Base-by-base conservation (phyloP, 129 eudicot species). In the Arctium lappa region DNA sequence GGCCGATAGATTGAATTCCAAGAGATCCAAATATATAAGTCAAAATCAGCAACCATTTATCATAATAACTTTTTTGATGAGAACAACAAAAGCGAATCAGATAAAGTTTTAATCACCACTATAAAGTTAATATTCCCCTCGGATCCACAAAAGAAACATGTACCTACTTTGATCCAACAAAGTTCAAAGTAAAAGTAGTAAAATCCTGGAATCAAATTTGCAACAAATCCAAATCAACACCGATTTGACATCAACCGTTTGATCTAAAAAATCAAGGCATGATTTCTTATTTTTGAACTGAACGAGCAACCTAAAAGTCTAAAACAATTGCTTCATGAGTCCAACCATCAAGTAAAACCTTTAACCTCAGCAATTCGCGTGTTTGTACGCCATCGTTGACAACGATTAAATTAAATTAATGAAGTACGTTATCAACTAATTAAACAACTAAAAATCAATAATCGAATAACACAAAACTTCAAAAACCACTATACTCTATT, bases 81-180 rank as follows among this genome's bases (percentile, higher is more conserved):
- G 69, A 69, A 34, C 71, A 80, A 71, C 83, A 48, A 80, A 80
- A 71, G 72, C 16, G 62, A 60, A 81, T 81, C 65, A 5, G 3
- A 81, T 62, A 73, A 81, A 81, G 79, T 53, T 36, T 13, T 2
- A 73, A 60, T 33, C 75, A 40, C 32, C n/a, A 84, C 40, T 29
- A 73, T 73, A 84, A 62, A 84, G 80, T 9, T 68, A n/a, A 71
- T 38, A 84, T 73, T 78, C 83, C 44, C 78, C 31, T 16, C 4
- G 46, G 68, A 69, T 70, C 34, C 44, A 34, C 1, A 66, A 68
- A 75, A 69, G 4, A 16, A n/a, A 71, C 70, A 48, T 33, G 16
- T 74, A 2, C 18, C 74, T 31, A 60, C 79, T 81, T 15, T 40
- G 56, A 80, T n/a, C n/a, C 38, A 33, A 5, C 13, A 70, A 27